phyloP scores from a whole-genome alignment of 306 rosid genomes.

The Phaseolus lunatus region DNA sequence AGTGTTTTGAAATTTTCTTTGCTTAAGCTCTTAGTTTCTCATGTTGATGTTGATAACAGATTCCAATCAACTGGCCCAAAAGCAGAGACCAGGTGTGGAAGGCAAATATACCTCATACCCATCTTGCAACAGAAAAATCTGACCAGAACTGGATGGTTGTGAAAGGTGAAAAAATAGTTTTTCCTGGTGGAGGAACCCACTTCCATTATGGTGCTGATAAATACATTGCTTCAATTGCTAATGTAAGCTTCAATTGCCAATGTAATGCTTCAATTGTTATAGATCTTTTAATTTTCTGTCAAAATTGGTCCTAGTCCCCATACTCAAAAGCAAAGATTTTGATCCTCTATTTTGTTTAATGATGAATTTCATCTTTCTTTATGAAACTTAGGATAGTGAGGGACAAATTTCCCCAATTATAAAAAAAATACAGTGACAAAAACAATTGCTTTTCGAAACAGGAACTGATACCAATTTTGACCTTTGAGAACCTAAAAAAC shows the following conservation, averaged over 20 bases:
- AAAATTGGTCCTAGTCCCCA: background rate
- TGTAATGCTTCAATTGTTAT: slow-evolving; percentile 51
- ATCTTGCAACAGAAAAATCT: slow-evolving; percentile 85
- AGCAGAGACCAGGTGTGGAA: slow-evolving; percentile 93
- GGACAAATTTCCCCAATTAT: background rate
- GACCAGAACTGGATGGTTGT: slow-evolving; percentile 82
- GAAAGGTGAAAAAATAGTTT: slow-evolving; percentile 69
- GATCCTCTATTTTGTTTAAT: background rate
- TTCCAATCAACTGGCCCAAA: slow-evolving; percentile 81
- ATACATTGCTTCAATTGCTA: slow-evolving; percentile 80
- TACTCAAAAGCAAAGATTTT: background rate
- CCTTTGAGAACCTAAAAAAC: background rate
- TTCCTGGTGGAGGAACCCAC: slow-evolving; percentile 90
- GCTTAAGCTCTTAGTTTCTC: slow-evolving; percentile 36
- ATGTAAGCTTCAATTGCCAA: slow-evolving; percentile 73
- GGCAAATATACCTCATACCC: slow-evolving; percentile 85
- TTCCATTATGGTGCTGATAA: slow-evolving; percentile 86
- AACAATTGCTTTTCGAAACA: background rate
- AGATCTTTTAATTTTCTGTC: background rate
- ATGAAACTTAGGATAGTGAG: background rate
- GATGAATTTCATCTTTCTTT: background rate
- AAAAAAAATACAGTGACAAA: background rate
- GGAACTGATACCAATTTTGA: background rate
- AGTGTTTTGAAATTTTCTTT: background rate
- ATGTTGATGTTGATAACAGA: slow-evolving; percentile 48